Percentiles rank a stretch among this genome's conserved stretches.
Evolutionary conservation across 352 stramenopile genomes (phyloP).

Genomic region (Globisporangium spinosum): DNA sequence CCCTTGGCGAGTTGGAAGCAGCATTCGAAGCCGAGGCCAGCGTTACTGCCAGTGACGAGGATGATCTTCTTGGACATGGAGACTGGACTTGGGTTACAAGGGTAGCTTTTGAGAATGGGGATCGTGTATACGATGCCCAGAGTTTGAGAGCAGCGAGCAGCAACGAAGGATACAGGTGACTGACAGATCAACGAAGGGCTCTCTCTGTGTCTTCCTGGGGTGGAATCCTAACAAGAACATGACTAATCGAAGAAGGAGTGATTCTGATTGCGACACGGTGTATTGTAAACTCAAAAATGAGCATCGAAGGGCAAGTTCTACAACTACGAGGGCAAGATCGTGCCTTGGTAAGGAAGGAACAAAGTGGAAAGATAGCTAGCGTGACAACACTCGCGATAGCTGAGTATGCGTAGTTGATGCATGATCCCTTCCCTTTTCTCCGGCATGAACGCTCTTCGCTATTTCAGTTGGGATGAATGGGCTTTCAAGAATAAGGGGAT

Average conservation of each 20-base stretch:
- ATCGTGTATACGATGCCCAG: too few species aligned
- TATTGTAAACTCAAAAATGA: too few species aligned
- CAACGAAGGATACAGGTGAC: not conserved
- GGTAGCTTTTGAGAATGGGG: not conserved
- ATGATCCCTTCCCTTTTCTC: too few species aligned
- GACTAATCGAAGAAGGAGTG: too few species aligned
- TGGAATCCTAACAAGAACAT: too few species aligned
- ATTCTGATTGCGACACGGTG: too few species aligned
- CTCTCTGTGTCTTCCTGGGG: too few species aligned
- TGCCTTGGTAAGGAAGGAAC: slow-evolving; percentile 27
- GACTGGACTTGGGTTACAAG: not conserved
- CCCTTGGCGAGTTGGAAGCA: slow-evolving; percentile 23
- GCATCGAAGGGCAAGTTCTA: slow-evolving; percentile 21
- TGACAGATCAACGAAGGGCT: too few species aligned
- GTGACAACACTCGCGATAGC: not conserved
- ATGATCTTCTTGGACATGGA: slow-evolving; percentile 21
- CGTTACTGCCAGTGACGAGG: slow-evolving; percentile 35
- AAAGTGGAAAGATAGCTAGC: not conserved
- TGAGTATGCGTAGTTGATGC: too few species aligned
- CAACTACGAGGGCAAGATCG: slow-evolving; percentile 22
- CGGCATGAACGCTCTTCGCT: too few species aligned
- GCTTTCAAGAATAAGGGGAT: too few species aligned
- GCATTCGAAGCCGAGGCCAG: slow-evolving; percentile 30
- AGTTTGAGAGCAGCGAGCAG: not conserved
- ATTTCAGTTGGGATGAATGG: too few species aligned